Percentiles rank a stretch among this genome's conserved stretches.
Conservation (phyloP, 2,329 filamentous ascomycete genomes). For the Fusarium anguioides region DNA sequence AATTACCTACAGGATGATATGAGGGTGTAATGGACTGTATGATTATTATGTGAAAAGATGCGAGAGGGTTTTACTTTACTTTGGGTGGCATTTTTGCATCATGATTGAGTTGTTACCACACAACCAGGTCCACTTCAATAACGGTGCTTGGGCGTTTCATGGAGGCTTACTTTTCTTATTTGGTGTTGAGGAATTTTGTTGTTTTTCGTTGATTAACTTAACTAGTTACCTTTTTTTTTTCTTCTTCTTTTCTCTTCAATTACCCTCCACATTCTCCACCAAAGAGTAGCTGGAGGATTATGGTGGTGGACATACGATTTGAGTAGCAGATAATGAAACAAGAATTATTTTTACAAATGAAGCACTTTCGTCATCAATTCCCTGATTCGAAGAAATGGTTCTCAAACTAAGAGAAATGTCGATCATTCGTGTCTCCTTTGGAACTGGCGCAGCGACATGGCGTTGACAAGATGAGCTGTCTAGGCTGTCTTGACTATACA, state of each 20-base stretch:
- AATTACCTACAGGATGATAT: neutral
- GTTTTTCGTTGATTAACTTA: neutral
- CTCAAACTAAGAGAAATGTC: neutral
- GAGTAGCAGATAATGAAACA: constrained; percentile 18
- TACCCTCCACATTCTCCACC: constrained; percentile 9
- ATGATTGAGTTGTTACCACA: constrained; percentile 31
- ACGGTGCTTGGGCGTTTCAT: constrained; percentile 23
- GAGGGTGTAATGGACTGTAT: constrained; percentile 37
- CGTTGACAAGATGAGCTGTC: neutral
- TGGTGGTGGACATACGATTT: constrained; percentile 15
- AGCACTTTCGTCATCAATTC: neutral
- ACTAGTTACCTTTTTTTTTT: too few relatives aligned
- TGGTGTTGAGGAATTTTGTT: constrained; percentile 11
- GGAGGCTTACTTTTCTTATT: neutral
- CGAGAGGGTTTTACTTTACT: constrained; percentile 12
- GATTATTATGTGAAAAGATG: constrained; percentile 20
- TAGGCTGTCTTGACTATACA: too few relatives aligned
- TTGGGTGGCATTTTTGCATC: constrained; percentile 28
- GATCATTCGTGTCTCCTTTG: neutral
- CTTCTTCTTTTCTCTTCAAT: neutral
- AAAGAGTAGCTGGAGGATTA: constrained; percentile 4
- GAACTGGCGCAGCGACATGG: neutral
- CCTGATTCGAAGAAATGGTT: neutral
- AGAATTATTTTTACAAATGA: constrained; percentile 6
- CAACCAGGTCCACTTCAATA: constrained; percentile 12